Base-by-base conservation (phyloP, 148 eudicot genomes). In the Linanthus parryae region DNA sequence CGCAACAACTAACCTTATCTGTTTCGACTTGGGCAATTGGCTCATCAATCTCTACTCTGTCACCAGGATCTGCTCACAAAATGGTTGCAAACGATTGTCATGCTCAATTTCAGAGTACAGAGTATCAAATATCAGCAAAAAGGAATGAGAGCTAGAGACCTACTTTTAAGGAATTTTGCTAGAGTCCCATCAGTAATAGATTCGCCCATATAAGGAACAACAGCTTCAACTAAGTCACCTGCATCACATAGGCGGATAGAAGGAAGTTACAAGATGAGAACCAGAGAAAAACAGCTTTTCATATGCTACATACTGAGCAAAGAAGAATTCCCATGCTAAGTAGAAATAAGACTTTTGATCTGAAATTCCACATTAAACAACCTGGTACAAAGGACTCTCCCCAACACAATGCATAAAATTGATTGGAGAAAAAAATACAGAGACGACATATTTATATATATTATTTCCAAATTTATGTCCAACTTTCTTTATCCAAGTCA, bases 121-220 rank as follows among this genome's bases (percentile, higher is more conserved):
- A 16, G 16, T 20, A 23, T 17, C 24, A 5, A 42, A 42, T n/a
- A n/a, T n/a, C n/a, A n/a, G n/a, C 3, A 35, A 58, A 52, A 25
- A 14, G 41, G 15, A n/a, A 27, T 29, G 48, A 30, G 22, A 13
- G 38, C 4, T 17, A 28, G 17, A 41, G 52, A 58, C 94, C 24
- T 77, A 89, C 97, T 78, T 62, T 85, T 89, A 72, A 89, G 62
- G 48, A 89, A 89, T 19, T 77, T 65, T 0, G 97, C 97, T 27
- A 89, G 48, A 58, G 97, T 89, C 61, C 97, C 97, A 78, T 89
- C 97, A 51, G 72, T 77, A 48, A 89, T 78, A 8, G 97, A 89
- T 73, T 89, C 97, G 40, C 97, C 97, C 97, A 89, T 89, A 63
- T 58, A 73, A 38, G 97, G 97, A 36, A 89, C 97, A 61, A 89